A percentile compares a stretch with the other conserved stretches of the same genome.
These are phyloP conservation scores for Oryza rufipogon DNA, from an alignment of 176 grass and related monocot species.

Conservation along the genomic window DNA sequence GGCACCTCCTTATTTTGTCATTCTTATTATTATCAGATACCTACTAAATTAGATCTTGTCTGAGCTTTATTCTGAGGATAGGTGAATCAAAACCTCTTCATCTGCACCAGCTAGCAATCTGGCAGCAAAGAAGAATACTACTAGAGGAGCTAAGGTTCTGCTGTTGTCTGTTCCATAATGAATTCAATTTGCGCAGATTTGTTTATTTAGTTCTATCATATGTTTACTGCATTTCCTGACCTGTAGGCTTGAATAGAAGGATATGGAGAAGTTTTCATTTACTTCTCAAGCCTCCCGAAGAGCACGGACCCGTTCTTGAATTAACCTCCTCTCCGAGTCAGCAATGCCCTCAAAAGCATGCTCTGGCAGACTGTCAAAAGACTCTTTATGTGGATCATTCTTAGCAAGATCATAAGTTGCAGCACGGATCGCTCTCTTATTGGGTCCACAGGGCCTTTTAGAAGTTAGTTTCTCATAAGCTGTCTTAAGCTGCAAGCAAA, in stretches of 20 bases:
- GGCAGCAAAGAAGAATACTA: not conserved
- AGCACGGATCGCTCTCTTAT: slow-evolving; percentile 69
- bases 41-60: not conserved
- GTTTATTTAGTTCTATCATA: not conserved
- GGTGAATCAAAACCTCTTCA: not conserved
- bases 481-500: slow-evolving; percentile 58
- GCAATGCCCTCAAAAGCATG: slow-evolving; percentile 70
- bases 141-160: not conserved
- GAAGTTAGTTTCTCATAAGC: slow-evolving; percentile 71
- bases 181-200: not conserved
- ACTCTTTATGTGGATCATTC: slow-evolving; percentile 73
- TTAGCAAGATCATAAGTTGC: slow-evolving; percentile 85
- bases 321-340: slow-evolving; percentile 68
- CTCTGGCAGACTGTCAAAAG: slow-evolving; percentile 77
- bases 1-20: slow-evolving; percentile 15
- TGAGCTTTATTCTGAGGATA: slow-evolving; percentile 23
- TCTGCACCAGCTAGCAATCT: not conserved
- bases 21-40: slow-evolving; percentile 14
- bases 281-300: slow-evolving; percentile 42
- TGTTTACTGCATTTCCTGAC: not conserved
- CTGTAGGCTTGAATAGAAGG: not conserved
- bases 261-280: not conserved
- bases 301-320: slow-evolving; percentile 62
- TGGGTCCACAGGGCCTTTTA: slow-evolving; percentile 76
- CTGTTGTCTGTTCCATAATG: not conserved